Base-by-base conservation (phyloP, 495 filamentous ascomycete species). In the Hypoxylon lienhwacheense region DNA sequence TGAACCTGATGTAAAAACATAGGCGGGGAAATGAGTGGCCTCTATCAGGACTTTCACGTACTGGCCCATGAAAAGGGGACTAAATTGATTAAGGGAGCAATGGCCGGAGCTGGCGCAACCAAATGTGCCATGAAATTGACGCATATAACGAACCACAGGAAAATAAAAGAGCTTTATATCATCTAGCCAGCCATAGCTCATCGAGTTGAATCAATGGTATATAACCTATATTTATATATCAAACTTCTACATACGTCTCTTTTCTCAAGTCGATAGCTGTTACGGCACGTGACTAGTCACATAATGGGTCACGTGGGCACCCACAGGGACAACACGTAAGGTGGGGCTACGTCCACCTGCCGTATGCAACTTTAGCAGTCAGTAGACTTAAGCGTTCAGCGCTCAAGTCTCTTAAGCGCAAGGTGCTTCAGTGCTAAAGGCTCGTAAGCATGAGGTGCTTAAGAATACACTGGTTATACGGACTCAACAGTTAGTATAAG, bases 1-100 rank as follows among this genome's bases (percentile, higher is more conserved):
- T 56, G 87, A 96, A 75, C 93, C 93, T 22, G 88, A 95, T 78
- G 92, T 97, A 29, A 92, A 89, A 83, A 97, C 91, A 36, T 97
- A 84, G 75, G 22, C 17, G 17, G 15, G 14, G 10, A 17, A 14
- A 15, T 6, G 19, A 10, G 26, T 32, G 12, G 15, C 5, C 7
- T 3, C 4, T 11, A 8, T 25, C 12, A 7, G 31, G n/a, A 34
- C 8, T 10, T 33, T 34, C 21, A 21, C n/a, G n/a, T n/a, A n/a
- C n/a, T n/a, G n/a, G n/a, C n/a, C n/a, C n/a, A n/a, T n/a, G 19
- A 15, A 43, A 14, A 20, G 6, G 25, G 14, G 32, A 42, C 20
- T 15, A 21, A 53, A 15, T 15, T 4, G 4, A 12, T 26, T 16
- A 29, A 31, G 41, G 32, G n/a, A 26, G 29, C 8, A 45, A 21